A percentile compares a stretch with the other conserved stretches of the same genome.
Conservation (phyloP, 768 basidiomycete genomes). For the Xerocomus potaroensis region DNA sequence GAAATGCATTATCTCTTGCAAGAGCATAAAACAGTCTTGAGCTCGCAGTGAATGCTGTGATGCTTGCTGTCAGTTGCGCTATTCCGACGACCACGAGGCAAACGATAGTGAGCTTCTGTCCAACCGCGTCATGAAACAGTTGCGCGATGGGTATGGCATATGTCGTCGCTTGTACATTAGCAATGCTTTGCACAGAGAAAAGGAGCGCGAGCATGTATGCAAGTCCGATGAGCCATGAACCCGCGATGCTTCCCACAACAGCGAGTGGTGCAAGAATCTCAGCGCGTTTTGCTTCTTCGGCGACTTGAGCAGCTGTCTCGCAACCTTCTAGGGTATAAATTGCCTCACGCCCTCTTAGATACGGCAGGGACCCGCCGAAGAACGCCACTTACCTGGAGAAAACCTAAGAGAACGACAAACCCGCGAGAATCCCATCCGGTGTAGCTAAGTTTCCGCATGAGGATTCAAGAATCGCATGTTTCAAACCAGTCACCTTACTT, state of each 20-base stretch:
- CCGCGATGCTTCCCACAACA: slow-evolving; percentile 51
- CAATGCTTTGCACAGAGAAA: slow-evolving; percentile 52
- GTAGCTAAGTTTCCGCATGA: slow-evolving; percentile 34
- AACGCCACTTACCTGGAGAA: slow-evolving; percentile 29
- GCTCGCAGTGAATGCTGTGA: slow-evolving; percentile 56
- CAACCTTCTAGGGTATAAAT: slow-evolving; percentile 61
- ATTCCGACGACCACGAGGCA: slow-evolving; percentile 47
- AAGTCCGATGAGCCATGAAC: slow-evolving; percentile 55
- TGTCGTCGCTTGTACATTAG: slow-evolving; percentile 43
- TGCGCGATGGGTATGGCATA: slow-evolving; percentile 60
- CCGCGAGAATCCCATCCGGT: slow-evolving; percentile 52
- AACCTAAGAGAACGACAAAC: slow-evolving; percentile 56
- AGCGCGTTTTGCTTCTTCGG: slow-evolving; percentile 54
- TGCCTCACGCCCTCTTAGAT: slow-evolving; percentile 30
- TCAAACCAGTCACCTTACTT: slow-evolving; percentile 33
- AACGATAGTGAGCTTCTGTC: slow-evolving; percentile 42
- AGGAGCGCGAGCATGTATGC: slow-evolving; percentile 56
- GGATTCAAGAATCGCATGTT: not conserved
- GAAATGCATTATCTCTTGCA: slow-evolving; percentile 51
- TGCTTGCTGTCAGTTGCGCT: slow-evolving; percentile 51
- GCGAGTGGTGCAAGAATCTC: slow-evolving; percentile 55
- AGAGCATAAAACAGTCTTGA: slow-evolving; percentile 55
- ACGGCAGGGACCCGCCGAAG: not conserved
- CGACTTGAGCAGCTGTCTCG: slow-evolving; percentile 61
- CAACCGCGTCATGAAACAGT: slow-evolving; percentile 52